phyloP scores from a whole-genome alignment of 768 basidiomycete genomes.

The Mycena indigotica region DNA sequence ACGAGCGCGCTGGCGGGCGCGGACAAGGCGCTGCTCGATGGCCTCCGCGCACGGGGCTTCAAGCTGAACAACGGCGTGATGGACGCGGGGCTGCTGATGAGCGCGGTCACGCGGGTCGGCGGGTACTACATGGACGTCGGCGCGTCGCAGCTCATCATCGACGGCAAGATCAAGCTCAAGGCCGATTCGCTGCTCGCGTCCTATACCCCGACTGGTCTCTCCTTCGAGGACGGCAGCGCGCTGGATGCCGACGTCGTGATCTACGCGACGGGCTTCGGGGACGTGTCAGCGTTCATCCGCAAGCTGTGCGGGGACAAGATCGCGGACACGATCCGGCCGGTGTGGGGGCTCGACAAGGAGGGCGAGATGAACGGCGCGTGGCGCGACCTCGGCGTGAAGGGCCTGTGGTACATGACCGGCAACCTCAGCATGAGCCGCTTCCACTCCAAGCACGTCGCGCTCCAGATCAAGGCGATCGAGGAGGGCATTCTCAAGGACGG shows the following conservation, averaged over 20 bases:
- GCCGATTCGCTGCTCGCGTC: slow-evolving; percentile 51
- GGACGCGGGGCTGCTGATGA: slow-evolving; percentile 43
- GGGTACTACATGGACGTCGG: slow-evolving; percentile 66
- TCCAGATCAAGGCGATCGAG: slow-evolving; percentile 32
- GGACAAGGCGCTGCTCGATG: slow-evolving; percentile 50
- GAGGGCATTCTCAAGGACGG: neutral
- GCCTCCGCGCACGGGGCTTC: slow-evolving; percentile 50
- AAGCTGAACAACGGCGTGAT: slow-evolving; percentile 44
- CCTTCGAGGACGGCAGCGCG: slow-evolving; percentile 51
- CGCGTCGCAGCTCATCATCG: slow-evolving; percentile 59
- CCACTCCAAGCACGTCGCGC: slow-evolving; percentile 66
- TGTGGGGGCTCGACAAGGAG: slow-evolving; percentile 69
- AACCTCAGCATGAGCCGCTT: slow-evolving; percentile 65
- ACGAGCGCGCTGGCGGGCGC: slow-evolving; percentile 41
- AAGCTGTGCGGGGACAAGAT: slow-evolving; percentile 53
- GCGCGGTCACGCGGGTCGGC: slow-evolving; percentile 34
- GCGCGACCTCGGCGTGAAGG: slow-evolving; percentile 51
- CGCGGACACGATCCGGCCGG: slow-evolving; percentile 43
- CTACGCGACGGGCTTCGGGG: slow-evolving; percentile 63
- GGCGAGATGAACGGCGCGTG: slow-evolving; percentile 58
- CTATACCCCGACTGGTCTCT: slow-evolving; percentile 47
- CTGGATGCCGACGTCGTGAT: slow-evolving; percentile 57
- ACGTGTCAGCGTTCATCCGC: slow-evolving; percentile 40
- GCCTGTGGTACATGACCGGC: slow-evolving; percentile 64
- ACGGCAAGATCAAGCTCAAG: slow-evolving; percentile 75